Conservation (phyloP, 2,329 filamentous ascomycete genomes). For the Cladophialophora immunda region DNA sequence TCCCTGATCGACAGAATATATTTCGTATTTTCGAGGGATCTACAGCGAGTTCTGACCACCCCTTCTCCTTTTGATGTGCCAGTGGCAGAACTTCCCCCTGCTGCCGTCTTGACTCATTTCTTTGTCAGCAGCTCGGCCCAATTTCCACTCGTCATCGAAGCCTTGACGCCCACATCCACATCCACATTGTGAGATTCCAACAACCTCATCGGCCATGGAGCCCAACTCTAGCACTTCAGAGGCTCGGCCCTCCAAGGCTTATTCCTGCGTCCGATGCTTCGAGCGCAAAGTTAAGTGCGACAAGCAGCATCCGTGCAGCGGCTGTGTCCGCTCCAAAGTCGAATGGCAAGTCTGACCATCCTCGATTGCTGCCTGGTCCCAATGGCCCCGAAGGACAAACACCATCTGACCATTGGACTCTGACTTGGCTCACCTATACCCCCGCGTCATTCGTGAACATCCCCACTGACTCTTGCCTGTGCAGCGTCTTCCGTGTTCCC, state of each 20-base stretch:
- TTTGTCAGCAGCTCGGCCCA: not conserved
- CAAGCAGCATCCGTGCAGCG: conserved; percentile 74
- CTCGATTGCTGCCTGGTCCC: not conserved
- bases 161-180: not conserved
- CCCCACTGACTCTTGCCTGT: conserved; percentile 37
- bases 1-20: too few species aligned
- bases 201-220: conserved; percentile 12
- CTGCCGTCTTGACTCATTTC: conserved; percentile 7
- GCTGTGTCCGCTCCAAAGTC: conserved; percentile 69
- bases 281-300: conserved; percentile 78
- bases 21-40: too few species aligned
- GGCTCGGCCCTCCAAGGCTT: conserved; percentile 18
- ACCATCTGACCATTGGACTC: not conserved
- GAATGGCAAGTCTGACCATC: conserved; percentile 55
- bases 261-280: conserved; percentile 27
- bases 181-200: not conserved
- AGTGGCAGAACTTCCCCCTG: not conserved
- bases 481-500: conserved; percentile 43
- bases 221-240: not conserved
- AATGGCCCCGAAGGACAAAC: not conserved
- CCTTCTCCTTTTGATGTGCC: not conserved
- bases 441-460: not conserved
- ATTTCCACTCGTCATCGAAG: not conserved
- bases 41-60: not conserved
- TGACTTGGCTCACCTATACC: not conserved